Percentiles rank a stretch among this genome's conserved stretches.
phyloP scores from a whole-genome alignment of 495 filamentous ascomycete genomes.

The Trypethelium eluteriae region DNA sequence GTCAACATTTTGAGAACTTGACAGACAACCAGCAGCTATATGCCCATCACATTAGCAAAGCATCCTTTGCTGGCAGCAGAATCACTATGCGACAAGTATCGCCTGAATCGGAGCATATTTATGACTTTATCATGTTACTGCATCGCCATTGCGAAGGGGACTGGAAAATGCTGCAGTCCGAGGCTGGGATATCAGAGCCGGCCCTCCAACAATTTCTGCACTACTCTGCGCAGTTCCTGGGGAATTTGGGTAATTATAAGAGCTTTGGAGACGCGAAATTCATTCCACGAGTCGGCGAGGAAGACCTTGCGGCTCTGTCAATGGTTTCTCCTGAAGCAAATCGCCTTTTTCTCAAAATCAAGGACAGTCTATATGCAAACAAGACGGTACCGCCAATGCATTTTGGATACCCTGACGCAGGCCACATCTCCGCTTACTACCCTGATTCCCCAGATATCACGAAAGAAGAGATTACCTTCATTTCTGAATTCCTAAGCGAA shows the following conservation, averaged over 20 bases:
- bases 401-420: constrained; percentile 72
- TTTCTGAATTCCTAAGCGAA: constrained; percentile 61
- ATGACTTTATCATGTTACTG: constrained; percentile 79
- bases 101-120: constrained; percentile 83
- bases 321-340: constrained; percentile 52
- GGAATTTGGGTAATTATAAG: constrained; percentile 93
- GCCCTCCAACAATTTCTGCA: constrained; percentile 70
- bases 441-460: constrained; percentile 80
- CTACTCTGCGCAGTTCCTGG: constrained; percentile 82
- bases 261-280: constrained; percentile 94
- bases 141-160: constrained; percentile 67
- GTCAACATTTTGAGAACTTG: constrained; percentile 80
- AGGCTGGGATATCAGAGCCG: constrained; percentile 61
- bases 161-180: constrained; percentile 62
- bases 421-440: constrained; percentile 89
- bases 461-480: constrained; percentile 68
- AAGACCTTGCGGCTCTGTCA: constrained; percentile 64
- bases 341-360: constrained; percentile 55
- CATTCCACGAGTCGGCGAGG: constrained; percentile 65
- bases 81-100: constrained; percentile 84
- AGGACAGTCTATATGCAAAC: constrained; percentile 67
- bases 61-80: constrained; percentile 74
- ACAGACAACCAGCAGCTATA: constrained; percentile 72
- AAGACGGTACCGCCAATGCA: constrained; percentile 63
- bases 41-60: constrained; percentile 87